Conservation (phyloP, 352 stramenopile species). For the Globisporangium emineosum region DNA sequence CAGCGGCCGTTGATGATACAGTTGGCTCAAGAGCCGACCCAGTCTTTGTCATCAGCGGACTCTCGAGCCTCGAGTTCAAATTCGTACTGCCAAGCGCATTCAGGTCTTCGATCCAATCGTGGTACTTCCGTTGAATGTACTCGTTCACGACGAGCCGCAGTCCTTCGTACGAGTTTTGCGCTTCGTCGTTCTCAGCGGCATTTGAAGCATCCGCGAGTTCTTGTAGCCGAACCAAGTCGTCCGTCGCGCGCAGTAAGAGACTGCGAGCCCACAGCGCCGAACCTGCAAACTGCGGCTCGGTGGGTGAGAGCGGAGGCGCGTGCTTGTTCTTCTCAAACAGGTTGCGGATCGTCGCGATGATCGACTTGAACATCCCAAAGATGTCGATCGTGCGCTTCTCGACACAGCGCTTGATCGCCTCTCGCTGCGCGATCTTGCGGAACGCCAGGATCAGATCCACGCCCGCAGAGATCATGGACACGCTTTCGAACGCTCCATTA, state of each 20-base stretch:
- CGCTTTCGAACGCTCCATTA: constrained; percentile 91
- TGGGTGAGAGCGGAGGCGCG: constrained; percentile 75
- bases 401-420: constrained; percentile 92
- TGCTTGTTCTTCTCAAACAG: constrained; percentile 92
- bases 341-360: constrained; percentile 76
- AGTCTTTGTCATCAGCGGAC: constrained; percentile 84
- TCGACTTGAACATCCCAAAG: constrained; percentile 87
- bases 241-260: constrained; percentile 71
- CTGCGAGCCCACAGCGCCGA: constrained; percentile 91
- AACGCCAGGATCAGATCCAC: constrained; percentile 94
- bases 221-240: constrained; percentile 71
- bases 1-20: constrained; percentile 10
- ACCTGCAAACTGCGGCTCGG: constrained; percentile 92
- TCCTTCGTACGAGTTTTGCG: constrained; percentile 70
- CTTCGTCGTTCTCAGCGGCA: constrained; percentile 74
- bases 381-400: constrained; percentile 93
- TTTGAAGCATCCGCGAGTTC: constrained; percentile 71
- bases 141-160: constrained; percentile 84
- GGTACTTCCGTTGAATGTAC: constrained; percentile 89
- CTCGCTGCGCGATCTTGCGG: constrained; percentile 89
- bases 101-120: constrained; percentile 89
- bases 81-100: constrained; percentile 76
- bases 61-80: constrained; percentile 78
- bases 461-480: constrained; percentile 84
- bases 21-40: constrained; percentile 21